Evolutionary conservation across 345 rosid species (phyloP), one percentile per base, ranked within the genome.

Genomic region (Cardamine chenopodiifolia): DNA sequence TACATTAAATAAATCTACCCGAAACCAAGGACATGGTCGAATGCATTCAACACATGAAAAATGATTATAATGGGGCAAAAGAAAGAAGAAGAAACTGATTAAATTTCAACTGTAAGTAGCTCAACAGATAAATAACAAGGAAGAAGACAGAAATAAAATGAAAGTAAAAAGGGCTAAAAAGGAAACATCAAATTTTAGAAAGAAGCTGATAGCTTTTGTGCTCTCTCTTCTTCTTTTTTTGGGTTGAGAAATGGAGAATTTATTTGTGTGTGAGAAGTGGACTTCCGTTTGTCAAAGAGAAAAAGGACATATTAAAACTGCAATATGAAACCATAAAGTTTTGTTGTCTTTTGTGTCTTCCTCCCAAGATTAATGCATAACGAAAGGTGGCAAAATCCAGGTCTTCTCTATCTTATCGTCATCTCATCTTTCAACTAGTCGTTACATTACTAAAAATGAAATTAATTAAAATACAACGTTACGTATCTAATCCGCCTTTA

Each of bases 161-260:
- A 87, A 89, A 85, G 66, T 66, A 65, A 78, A 69, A 68, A 86
- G 68, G 60, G 47, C 53, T 66, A 62, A 78, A 68, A 68, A 86
- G 72, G 57, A 47, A 56, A 77, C 89, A 83, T 80, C 70, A 85
- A 79, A 83, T 73, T 74, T 86, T 77, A 3, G 72, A 50, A 67
- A 79, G 83, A 75, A 76, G 74, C 53, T 70, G 28, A 81, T 78
- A 70, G 77, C 69, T 78, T 81, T 80, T 75, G 83, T 74, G 83
- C 75, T 85, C 74, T 73, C 83, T 83, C 53, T 47, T 61, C 6
- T 47, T 15, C 10, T 19, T 40, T 44, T 45, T 42, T 55, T 6
- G 17, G 47, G 18, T 12, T 1, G 57, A 60, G 56, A 50, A 68
- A 58, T 75, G 56, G 23, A 59, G 42, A 55, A 15, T 62, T 68